A percentile compares a stretch with the other conserved stretches of the same genome.
phyloP scores from a whole-genome alignment of 345 rosid species.

The Laguncularia racemosa region DNA sequence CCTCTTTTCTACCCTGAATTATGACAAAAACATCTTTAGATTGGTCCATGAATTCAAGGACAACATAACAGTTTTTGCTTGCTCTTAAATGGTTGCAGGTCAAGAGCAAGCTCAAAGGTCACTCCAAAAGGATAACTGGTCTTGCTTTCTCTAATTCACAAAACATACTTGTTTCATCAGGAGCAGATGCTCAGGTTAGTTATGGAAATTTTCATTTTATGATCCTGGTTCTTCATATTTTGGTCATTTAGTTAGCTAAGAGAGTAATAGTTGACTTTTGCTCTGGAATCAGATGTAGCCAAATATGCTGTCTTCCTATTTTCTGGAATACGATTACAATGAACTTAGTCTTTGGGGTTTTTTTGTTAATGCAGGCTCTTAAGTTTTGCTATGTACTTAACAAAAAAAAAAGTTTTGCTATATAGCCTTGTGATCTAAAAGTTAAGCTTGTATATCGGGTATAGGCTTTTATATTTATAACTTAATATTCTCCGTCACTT shows the following conservation, averaged over 20 bases:
- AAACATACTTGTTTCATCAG: conserved; percentile 69
- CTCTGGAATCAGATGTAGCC: too few species aligned
- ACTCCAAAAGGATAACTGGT: conserved; percentile 70
- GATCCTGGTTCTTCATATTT: neutral
- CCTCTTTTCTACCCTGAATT: neutral
- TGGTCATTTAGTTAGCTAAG: too few species aligned
- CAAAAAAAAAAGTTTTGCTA: too few species aligned
- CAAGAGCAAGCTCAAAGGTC: conserved; percentile 71
- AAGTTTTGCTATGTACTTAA: too few species aligned
- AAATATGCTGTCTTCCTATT: neutral
- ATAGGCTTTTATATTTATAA: too few species aligned
- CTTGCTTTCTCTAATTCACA: conserved; percentile 68
- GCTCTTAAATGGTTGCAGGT: conserved; percentile 33
- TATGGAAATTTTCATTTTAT: conserved; percentile 1
- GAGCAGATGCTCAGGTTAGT: conserved; percentile 79
- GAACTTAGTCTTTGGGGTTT: neutral
- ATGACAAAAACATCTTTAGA: neutral
- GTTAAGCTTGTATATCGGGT: too few species aligned
- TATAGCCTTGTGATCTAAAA: too few species aligned
- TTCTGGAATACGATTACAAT: neutral
- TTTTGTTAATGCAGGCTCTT: too few species aligned
- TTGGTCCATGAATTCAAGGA: conserved; percentile 2
- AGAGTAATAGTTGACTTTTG: too few species aligned
- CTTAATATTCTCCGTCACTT: too few species aligned
- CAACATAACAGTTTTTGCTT: neutral